Evolutionary conservation across 2,329 filamentous ascomycete genomes (phyloP).

Genomic region (Berkeleyomyces rouxiae): DNA sequence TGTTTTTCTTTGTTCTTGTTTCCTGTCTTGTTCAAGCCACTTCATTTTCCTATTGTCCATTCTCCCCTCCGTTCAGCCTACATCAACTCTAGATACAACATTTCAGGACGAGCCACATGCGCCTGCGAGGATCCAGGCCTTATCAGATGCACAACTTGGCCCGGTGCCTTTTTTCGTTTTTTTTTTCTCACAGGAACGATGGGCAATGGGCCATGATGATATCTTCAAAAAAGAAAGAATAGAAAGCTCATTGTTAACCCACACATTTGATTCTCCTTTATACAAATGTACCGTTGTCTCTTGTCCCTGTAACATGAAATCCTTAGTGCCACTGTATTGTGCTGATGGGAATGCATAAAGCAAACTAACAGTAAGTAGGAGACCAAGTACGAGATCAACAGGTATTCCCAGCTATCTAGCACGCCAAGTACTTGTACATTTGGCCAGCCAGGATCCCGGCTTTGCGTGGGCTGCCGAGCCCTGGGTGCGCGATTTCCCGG

Average conservation of each 20-base stretch:
- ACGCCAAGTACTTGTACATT: not conserved
- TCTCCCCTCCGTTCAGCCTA: not conserved
- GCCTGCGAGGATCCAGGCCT: slow-evolving; percentile 7
- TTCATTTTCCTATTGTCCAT: not conserved
- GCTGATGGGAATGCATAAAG: not conserved
- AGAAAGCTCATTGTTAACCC: not conserved
- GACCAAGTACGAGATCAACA: not conserved
- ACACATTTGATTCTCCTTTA: not conserved
- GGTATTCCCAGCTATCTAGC: not conserved
- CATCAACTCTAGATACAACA: not conserved
- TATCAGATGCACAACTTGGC: slow-evolving; percentile 1
- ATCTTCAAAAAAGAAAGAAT: not conserved
- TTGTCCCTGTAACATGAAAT: not conserved
- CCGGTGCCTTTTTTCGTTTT: not conserved
- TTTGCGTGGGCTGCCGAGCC: not conserved
- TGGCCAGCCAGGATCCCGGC: not conserved
- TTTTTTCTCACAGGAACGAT: not conserved
- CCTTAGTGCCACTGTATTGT: not conserved
- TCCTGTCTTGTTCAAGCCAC: not conserved
- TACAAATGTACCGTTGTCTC: not conserved
- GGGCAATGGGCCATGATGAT: not conserved
- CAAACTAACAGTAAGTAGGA: not conserved
- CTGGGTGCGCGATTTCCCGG: not conserved
- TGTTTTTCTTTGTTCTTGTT: not conserved
- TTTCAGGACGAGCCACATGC: slow-evolving; percentile 1